Evolutionary conservation across 768 basidiomycete species (phyloP).

Genomic region (Pulveroboletus sp.): DNA sequence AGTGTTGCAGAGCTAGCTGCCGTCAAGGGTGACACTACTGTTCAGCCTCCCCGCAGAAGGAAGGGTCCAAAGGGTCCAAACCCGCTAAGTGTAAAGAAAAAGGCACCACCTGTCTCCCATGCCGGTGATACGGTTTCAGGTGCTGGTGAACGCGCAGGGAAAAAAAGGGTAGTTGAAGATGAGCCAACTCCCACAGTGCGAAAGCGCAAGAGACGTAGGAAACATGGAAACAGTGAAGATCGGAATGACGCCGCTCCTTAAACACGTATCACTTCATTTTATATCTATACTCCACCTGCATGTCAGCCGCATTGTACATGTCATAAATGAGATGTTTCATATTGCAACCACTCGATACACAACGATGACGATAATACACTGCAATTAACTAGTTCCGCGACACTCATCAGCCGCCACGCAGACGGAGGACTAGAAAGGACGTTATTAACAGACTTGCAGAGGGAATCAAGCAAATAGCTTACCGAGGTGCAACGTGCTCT

Average conservation of each 20-base stretch:
- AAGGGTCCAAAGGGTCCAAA: slow-evolving; percentile 86
- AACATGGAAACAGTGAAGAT: background rate
- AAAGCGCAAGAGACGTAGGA: slow-evolving; percentile 28
- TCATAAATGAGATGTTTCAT: background rate
- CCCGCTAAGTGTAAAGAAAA: slow-evolving; percentile 91
- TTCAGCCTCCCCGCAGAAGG: slow-evolving; percentile 47
- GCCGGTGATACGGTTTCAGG: background rate
- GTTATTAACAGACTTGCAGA: background rate
- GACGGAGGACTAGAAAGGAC: slow-evolving; percentile 53
- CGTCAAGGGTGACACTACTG: slow-evolving; percentile 33
- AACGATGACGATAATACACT: slow-evolving; percentile 1
- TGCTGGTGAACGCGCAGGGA: background rate
- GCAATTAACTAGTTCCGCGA: background rate
- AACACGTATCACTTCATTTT: too few relatives aligned
- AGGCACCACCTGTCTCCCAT: slow-evolving; percentile 35
- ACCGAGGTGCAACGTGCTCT: slow-evolving; percentile 63
- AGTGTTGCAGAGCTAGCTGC: slow-evolving; percentile 45
- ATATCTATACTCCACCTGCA: too few relatives aligned
- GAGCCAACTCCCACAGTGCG: background rate
- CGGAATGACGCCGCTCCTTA: background rate
- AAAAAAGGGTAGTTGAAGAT: slow-evolving; percentile 19
- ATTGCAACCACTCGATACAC: background rate
- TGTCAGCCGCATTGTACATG: too few relatives aligned
- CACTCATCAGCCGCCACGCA: slow-evolving; percentile 67
- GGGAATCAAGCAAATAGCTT: slow-evolving; percentile 2